Base-by-base conservation (phyloP, 2,329 filamentous ascomycete genomes). In the Hansfordia pulvinata region DNA sequence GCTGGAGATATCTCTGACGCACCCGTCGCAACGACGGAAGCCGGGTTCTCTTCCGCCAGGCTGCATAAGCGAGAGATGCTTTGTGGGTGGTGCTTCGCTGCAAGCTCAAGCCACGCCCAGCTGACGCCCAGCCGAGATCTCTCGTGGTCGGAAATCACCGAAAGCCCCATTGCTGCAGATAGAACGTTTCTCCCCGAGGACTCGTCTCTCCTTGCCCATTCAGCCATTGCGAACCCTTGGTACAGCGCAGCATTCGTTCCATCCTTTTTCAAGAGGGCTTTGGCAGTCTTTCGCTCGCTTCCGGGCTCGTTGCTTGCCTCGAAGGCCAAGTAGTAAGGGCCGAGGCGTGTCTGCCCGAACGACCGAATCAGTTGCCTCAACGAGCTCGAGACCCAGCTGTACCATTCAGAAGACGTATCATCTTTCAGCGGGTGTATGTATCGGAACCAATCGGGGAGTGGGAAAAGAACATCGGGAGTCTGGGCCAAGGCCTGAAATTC, bases 161-260 rank as follows among this genome's bases (percentile, higher is more conserved):
- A 43, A n/a, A 54, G 33, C 9, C 44, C 10, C 9, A 83, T 56
- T 2, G 82, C 76, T 2, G 77, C 76, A 2, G 60, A 47, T 40
- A 88, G 67, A 1, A 90, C 73, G 27, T 69, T 72, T 13, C 61
- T 54, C 4, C 78, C 75, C 24, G 70, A 56, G 1, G 68, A 59
- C 2, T 44, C 37, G 14, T 77, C 75, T 0, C 62, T 69, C 17
- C 63, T 64, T 2, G 58, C 56, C 36, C 54, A 62, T 48, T 93
- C 82, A 4, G 84, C 69, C 10, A 83, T 52, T 0, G 78, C 82
- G 42, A 88, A 93, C 1, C 75, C 71, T 37, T 84, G 79, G 50
- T 92, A 94, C 1, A 94, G 56, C 10, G 61, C 56, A 3, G 81
- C 47, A 38, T 72, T 77, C 1, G 69, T 60, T 0, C 74, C 60